These are phyloP conservation scores for Mycena rebaudengoi DNA, from an alignment of 768 basidiomycete genomes.

Conservation along the genomic window DNA sequence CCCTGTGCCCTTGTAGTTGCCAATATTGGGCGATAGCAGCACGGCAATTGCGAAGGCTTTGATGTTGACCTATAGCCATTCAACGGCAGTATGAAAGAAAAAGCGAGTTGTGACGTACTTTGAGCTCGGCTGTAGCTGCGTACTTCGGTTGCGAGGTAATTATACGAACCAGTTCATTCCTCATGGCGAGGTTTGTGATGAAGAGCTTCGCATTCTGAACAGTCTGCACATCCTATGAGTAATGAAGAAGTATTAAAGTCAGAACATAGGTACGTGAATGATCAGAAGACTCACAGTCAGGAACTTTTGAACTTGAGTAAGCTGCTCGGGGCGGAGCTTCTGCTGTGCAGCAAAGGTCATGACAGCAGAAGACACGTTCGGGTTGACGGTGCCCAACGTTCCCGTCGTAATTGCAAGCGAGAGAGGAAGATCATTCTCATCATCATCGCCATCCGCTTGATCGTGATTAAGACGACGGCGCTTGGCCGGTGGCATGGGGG, in stretches of 20 bases:
- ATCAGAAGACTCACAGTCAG: neutral
- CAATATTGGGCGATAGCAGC: slow-evolving; percentile 32
- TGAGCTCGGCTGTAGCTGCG: slow-evolving; percentile 8
- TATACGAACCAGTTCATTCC: slow-evolving; percentile 21
- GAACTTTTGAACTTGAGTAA: neutral
- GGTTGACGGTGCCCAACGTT: neutral
- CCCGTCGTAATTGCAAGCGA: neutral
- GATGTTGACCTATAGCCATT: slow-evolving; percentile 29
- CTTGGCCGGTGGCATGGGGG: no score
- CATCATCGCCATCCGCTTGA: neutral
- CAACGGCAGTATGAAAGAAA: neutral
- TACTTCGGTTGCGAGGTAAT: slow-evolving; percentile 17
- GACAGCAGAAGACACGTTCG: neutral
- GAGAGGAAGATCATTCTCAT: neutral
- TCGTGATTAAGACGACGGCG: neutral
- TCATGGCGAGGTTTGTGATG: neutral
- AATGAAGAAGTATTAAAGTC: neutral
- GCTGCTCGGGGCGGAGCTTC: slow-evolving; percentile 1
- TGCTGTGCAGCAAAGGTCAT: neutral
- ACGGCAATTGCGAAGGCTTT: slow-evolving; percentile 24
- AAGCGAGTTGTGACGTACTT: neutral
- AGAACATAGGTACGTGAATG: neutral
- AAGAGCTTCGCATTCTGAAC: neutral
- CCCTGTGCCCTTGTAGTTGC: slow-evolving; percentile 28
- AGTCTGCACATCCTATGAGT: neutral